Conservation (phyloP, 1,139 yeast species). For the Nadsonia starkeyi-henricii region DNA sequence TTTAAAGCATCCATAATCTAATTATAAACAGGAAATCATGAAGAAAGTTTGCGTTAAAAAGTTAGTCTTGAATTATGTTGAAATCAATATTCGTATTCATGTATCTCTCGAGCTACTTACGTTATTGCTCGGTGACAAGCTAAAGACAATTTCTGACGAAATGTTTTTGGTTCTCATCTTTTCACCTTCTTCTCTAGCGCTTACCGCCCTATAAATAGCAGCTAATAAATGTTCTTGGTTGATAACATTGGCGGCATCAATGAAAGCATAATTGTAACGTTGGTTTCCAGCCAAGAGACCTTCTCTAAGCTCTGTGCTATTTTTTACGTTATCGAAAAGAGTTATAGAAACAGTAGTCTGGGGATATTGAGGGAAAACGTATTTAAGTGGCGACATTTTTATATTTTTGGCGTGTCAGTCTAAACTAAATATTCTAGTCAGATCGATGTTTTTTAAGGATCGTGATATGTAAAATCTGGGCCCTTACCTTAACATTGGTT, state of each 20-base stretch:
- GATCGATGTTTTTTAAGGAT: no score
- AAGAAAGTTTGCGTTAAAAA: neutral
- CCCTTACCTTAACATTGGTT: no score
- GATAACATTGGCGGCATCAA: conserved; percentile 31
- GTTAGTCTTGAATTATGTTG: neutral
- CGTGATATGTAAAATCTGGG: no score
- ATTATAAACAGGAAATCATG: neutral
- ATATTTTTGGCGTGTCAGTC: no score
- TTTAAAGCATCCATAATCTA: conserved; percentile 32
- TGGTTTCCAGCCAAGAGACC: conserved; percentile 25
- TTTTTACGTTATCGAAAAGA: conserved; percentile 31
- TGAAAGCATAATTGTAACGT: conserved; percentile 33
- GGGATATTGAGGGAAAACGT: conserved; percentile 33
- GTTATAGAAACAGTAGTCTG: conserved; percentile 24
- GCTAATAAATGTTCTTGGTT: conserved; percentile 36
- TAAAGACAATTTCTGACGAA: conserved; percentile 40
- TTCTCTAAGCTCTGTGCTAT: conserved; percentile 27
- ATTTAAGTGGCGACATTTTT: neutral
- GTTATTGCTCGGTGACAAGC: conserved; percentile 39
- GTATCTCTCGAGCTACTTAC: conserved; percentile 7
- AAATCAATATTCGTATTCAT: neutral
- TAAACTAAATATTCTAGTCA: no score
- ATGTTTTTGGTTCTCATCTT: conserved; percentile 32
- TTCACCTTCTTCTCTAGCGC: conserved; percentile 28
- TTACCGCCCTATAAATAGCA: conserved; percentile 36